A percentile compares a stretch with the other conserved stretches of the same genome.
These are phyloP conservation scores for Colletotrichum costaricense DNA, from an alignment of 2,329 filamentous ascomycete species.

Conservation along the genomic window DNA sequence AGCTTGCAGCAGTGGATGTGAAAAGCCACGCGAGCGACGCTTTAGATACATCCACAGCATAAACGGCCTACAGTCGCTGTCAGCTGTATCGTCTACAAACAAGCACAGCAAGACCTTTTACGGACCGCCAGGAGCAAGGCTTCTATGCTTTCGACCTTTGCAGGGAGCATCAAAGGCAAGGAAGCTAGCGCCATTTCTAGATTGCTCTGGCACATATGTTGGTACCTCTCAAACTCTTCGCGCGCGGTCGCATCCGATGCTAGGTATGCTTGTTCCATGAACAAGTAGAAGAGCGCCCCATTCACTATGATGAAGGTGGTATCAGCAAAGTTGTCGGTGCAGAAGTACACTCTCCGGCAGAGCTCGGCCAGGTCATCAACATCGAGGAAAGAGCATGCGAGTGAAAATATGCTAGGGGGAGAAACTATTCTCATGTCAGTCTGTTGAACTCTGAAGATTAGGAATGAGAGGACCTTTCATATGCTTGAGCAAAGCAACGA, in stretches of 20 bases:
- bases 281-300: conserved; percentile 60
- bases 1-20: conserved; percentile 65
- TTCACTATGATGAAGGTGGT: conserved; percentile 63
- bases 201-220: conserved; percentile 57
- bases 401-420: conserved; percentile 60
- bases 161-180: conserved; percentile 67
- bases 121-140: conserved; percentile 69
- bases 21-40: conserved; percentile 75
- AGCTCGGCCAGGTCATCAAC: conserved; percentile 61
- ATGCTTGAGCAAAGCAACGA: conserved; percentile 60
- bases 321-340: conserved; percentile 62
- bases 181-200: conserved; percentile 62
- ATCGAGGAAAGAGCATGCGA: conserved; percentile 61
- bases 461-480: conserved; percentile 47
- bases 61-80: conserved; percentile 58
- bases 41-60: conserved; percentile 71
- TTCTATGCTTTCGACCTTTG: conserved; percentile 65
- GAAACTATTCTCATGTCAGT: conserved; percentile 46
- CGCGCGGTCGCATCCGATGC: conserved; percentile 44
- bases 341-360: conserved; percentile 63
- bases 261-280: conserved; percentile 57
- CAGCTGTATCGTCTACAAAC: not conserved
- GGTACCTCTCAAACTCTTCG: conserved; percentile 51
- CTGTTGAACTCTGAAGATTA: not conserved
- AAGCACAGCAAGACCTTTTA: conserved; percentile 2